These are phyloP conservation scores for Wickerhamomyces ciferrii DNA, from an alignment of 805 yeast genomes.

Conservation along the genomic window DNA sequence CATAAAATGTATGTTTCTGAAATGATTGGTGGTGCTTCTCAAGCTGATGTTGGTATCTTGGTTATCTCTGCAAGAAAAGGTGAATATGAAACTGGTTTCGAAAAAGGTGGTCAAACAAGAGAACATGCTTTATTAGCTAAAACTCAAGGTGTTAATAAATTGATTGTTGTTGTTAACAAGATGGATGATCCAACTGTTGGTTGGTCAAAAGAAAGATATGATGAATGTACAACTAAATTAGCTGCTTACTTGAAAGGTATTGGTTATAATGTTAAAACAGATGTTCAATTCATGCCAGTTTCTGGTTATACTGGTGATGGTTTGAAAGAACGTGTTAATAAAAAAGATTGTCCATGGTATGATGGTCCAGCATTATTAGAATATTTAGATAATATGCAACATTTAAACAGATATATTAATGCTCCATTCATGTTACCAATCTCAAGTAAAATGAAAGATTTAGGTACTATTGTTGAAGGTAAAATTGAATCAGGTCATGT, in stretches of 20 bases:
- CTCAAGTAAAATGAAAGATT: slow-evolving; percentile 89
- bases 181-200: slow-evolving; percentile 97
- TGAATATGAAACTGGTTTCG: slow-evolving; percentile 98
- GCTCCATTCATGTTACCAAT: slow-evolving; percentile 98
- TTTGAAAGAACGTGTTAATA: slow-evolving; percentile 75
- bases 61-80: slow-evolving; percentile 99
- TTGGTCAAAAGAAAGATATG: slow-evolving; percentile 96
- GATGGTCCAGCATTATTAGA: slow-evolving; percentile 88
- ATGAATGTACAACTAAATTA: slow-evolving; percentile 87
- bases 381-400: slow-evolving; percentile 77
- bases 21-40: slow-evolving; percentile 99
- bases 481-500: slow-evolving; percentile 95
- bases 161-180: slow-evolving; percentile 92
- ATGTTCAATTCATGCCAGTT: slow-evolving; percentile 91
- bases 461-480: slow-evolving; percentile 98
- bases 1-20: slow-evolving; percentile 98
- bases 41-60: slow-evolving; percentile 96
- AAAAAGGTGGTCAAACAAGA: slow-evolving; percentile 98
- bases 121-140: slow-evolving; percentile 97
- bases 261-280: slow-evolving; percentile 82
- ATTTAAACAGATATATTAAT: slow-evolving; percentile 78
- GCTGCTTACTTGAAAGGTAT: slow-evolving; percentile 75
- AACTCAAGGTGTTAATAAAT: slow-evolving; percentile 95
- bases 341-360: slow-evolving; percentile 86
- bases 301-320: slow-evolving; percentile 98